Conservation (phyloP, 139 green algal species). For the Auxenochlorella protothecoides region DNA sequence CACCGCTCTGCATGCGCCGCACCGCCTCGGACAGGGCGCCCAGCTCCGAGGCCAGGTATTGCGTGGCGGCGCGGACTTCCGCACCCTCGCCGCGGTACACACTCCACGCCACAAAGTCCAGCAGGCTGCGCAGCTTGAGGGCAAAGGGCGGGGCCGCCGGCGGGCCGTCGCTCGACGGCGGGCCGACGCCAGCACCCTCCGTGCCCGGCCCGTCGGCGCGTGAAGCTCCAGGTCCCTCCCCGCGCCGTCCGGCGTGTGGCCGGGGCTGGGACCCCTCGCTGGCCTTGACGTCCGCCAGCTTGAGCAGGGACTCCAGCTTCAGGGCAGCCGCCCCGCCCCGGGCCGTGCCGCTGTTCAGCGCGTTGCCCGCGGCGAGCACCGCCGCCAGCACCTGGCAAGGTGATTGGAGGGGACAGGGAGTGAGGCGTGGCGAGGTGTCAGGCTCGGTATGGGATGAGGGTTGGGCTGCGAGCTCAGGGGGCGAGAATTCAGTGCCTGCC, state of each 20-base stretch:
- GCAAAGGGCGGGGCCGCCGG: not conserved
- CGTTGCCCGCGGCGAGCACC: conserved; percentile 31
- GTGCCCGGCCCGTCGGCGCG: not conserved
- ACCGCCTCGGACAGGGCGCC: conserved; percentile 9
- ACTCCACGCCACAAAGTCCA: conserved; percentile 31
- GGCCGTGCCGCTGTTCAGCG: conserved; percentile 32
- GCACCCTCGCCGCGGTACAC: conserved; percentile 6
- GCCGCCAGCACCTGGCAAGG: conserved; percentile 7
- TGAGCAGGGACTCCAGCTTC: conserved; percentile 32
- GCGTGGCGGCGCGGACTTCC: not conserved
- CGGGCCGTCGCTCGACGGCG: not conserved
- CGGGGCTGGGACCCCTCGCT: not conserved
- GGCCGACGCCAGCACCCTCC: not conserved
- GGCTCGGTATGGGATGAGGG: no score
- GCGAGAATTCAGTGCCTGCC: no score
- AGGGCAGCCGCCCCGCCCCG: conserved; percentile 22
- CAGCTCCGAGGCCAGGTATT: conserved; percentile 18
- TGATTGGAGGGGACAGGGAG: not conserved
- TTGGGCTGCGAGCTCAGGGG: no score
- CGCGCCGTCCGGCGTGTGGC: not conserved
- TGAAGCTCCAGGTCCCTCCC: not conserved
- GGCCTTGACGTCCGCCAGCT: conserved; percentile 34
- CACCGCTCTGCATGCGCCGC: conserved; percentile 23
- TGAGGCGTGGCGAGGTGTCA: not conserved
- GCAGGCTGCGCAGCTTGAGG: conserved; percentile 8